phyloP scores from a whole-genome alignment of 495 filamentous ascomycete genomes.

The Trypethelium eluteriae region DNA sequence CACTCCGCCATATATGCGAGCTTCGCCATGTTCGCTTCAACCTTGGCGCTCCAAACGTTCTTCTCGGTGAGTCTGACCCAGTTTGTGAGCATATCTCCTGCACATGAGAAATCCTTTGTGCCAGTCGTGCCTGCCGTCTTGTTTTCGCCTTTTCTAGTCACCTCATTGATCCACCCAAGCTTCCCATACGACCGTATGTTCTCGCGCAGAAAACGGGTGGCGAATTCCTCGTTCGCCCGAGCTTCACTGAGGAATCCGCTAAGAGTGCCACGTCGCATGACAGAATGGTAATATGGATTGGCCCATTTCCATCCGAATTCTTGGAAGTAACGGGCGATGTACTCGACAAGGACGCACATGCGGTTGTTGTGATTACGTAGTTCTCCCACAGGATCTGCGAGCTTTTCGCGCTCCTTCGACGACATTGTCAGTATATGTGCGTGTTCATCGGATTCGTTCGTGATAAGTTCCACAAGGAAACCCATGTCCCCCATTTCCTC shows the following conservation, averaged over 20 bases:
- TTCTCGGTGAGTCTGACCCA: conserved; percentile 59
- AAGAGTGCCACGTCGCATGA: conserved; percentile 58
- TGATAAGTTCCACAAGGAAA: conserved; percentile 31
- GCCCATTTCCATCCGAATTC: conserved; percentile 61
- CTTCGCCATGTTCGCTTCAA: conserved; percentile 82
- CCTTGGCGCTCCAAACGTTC: conserved; percentile 80
- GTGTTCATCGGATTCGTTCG: conserved; percentile 19
- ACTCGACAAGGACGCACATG: conserved; percentile 16
- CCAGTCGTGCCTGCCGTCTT: conserved; percentile 48
- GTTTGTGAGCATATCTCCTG: conserved; percentile 57
- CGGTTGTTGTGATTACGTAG: not conserved
- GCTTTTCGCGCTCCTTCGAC: not conserved
- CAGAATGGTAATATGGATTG: conserved; percentile 66
- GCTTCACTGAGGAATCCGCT: conserved; percentile 60
- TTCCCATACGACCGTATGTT: conserved; percentile 58
- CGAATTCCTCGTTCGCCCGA: conserved; percentile 51
- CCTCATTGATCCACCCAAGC: conserved; percentile 91
- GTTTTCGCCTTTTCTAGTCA: conserved; percentile 30
- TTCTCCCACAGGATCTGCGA: conserved; percentile 8
- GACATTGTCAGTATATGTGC: not conserved
- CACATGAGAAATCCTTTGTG: conserved; percentile 62
- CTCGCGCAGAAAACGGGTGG: conserved; percentile 68
- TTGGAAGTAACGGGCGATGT: conserved; percentile 31
- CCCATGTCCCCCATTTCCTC: conserved; percentile 49
- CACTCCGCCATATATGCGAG: conserved; percentile 61